Base-by-base conservation (phyloP, 495 filamentous ascomycete species). In the Aspergillus ellipticus region DNA sequence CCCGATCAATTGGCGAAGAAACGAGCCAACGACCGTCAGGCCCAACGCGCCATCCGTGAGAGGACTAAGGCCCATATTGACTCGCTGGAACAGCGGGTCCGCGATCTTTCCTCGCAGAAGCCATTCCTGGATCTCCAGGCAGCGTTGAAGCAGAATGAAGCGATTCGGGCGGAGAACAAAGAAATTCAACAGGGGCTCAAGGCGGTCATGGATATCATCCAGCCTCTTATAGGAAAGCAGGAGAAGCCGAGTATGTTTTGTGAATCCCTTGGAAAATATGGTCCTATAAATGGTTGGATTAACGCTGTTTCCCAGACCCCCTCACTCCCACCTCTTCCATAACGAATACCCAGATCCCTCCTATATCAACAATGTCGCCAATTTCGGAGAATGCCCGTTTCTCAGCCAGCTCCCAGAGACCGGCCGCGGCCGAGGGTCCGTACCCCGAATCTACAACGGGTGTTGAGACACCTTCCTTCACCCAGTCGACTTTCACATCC, bases 1-100 rank as follows among this genome's bases (percentile, higher is more conserved):
- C 82, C 83, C n/a, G 79, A 84, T 21, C 87, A 90, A 65, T 75
- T 89, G 46, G 85, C 81, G 6, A 82, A 87, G 64, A 96, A 96
- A 71, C 81, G 91, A 53, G 89, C 89, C 64, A 95, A 95, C 69
- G 91, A 96, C 66, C 82, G 91, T 39, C 89, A 92, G 70, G 91
- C 91, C 16, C 91, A 96, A 68, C 82, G 89, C 48, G 89, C 89
- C 16, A 96, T 95, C 55, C 80, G 91, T 15, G 86, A 89, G 61
- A 79, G 91, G 54, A 95, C 87, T 10, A 92, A 90, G 62, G 77
- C 83, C 52, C 87, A 91, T 62, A 94, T 95, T 57, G 89, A 92
- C 51, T 76, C 71, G 19, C 76, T 96, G 19, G 88, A 95, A 70
- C 76, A 77, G 49, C 82, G 84, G 47, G 82, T 94, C 39, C 81